These are phyloP conservation scores for Orbilia brochopaga DNA, from an alignment of 2,329 filamentous ascomycete species.

Conservation along the genomic window DNA sequence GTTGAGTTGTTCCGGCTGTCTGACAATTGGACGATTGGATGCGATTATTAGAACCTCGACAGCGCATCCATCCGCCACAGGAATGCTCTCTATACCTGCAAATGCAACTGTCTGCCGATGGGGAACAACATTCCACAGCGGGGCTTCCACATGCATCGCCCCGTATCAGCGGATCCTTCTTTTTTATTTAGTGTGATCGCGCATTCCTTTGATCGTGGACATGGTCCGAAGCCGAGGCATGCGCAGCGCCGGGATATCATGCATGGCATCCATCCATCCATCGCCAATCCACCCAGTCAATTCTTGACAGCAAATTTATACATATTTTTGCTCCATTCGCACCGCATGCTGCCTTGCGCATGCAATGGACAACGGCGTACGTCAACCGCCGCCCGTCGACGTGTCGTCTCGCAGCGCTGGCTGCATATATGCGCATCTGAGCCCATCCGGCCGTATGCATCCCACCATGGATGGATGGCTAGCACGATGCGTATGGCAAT, in stretches of 20 bases:
- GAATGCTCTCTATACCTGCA: background rate
- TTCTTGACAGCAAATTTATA: constrained; percentile 47
- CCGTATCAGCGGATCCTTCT: background rate
- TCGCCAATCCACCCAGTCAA: constrained; percentile 27
- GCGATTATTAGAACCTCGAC: background rate
- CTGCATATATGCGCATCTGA: constrained; percentile 5
- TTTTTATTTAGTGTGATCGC: background rate
- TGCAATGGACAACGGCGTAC: constrained; percentile 25
- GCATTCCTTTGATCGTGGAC: background rate
- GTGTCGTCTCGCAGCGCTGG: no score
- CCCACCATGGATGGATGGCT: constrained; percentile 16
- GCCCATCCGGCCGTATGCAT: constrained; percentile 4
- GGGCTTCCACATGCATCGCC: no score
- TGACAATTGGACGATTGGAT: background rate
- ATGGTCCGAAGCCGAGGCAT: constrained; percentile 32
- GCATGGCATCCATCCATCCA: background rate
- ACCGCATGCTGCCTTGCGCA: constrained; percentile 23
- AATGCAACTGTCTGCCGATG: background rate
- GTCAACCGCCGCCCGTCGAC: constrained; percentile 32
- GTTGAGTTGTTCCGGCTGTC: background rate
- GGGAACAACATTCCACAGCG: constrained; percentile 5
- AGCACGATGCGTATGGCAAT: constrained; percentile 17
- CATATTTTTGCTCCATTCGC: constrained; percentile 25
- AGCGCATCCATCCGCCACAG: background rate
- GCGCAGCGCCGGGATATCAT: background rate